Evolutionary conservation across 2,329 filamentous ascomycete genomes (phyloP).

Genomic region (Emericellopsis atlantica): DNA sequence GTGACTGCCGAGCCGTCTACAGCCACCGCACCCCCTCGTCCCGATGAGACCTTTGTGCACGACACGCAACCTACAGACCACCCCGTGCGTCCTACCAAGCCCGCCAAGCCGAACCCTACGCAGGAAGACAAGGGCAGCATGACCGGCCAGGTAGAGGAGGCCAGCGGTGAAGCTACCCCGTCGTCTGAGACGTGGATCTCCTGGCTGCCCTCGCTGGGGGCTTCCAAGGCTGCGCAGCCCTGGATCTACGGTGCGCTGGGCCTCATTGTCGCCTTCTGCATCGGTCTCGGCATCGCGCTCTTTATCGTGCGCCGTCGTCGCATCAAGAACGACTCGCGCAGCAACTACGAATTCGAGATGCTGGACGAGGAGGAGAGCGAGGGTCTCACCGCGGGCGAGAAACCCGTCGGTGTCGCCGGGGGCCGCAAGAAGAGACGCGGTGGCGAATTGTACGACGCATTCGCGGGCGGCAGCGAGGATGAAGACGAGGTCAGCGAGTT

Average conservation of each 20-base stretch:
- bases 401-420: conserved; percentile 21
- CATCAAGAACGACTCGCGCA: conserved; percentile 59
- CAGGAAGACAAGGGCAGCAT: conserved; percentile 13
- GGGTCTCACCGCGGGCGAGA: conserved; percentile 33
- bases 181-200: conserved; percentile 66
- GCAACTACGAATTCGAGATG: conserved; percentile 90
- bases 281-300: conserved; percentile 69
- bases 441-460: conserved; percentile 93
- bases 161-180: conserved; percentile 21
- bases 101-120: conserved; percentile 13
- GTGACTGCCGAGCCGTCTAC: conserved; percentile 38
- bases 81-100: conserved; percentile 41
- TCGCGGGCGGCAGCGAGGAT: conserved; percentile 74
- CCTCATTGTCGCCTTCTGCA: conserved; percentile 79
- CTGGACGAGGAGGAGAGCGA: conserved; percentile 69
- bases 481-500: conserved; percentile 17
- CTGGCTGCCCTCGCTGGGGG: conserved; percentile 82
- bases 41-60: conserved; percentile 25
- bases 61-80: conserved; percentile 45
- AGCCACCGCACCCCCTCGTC: conserved; percentile 40
- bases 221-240: conserved; percentile 72
- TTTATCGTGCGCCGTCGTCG: conserved; percentile 67
- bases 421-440: conserved; percentile 44
- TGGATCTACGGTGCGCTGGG: conserved; percentile 86
- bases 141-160: conserved; percentile 15